Evolutionary conservation across 1,284 basidiomycete genomes (phyloP).

Genomic region (Cutaneotrichosporon mucoides): DNA sequence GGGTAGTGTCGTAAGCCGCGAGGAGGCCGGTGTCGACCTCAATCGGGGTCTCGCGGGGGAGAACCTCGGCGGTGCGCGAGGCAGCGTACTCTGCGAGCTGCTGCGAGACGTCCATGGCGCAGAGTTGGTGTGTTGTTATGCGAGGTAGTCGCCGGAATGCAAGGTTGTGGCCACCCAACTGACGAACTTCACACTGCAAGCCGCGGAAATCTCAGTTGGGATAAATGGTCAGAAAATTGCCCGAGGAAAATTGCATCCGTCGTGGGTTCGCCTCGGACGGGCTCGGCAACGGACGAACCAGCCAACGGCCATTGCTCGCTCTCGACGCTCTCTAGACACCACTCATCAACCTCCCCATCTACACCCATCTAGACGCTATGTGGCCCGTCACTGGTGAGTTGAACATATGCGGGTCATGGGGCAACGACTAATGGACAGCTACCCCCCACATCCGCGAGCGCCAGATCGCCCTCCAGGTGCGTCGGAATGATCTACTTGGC

Average conservation of each 20-base stretch:
- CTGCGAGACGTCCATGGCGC: slow-evolving; percentile 44
- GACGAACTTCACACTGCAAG: not conserved
- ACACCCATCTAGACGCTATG: slow-evolving; percentile 27
- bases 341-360: slow-evolving; percentile 1
- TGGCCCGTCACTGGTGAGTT: slow-evolving; percentile 43
- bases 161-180: slow-evolving; percentile 1
- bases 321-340: slow-evolving; percentile 10
- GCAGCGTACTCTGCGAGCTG: slow-evolving; percentile 39
- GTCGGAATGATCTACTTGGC: slow-evolving; percentile 15
- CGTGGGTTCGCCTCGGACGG: not conserved
- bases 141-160: not conserved
- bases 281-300: not conserved
- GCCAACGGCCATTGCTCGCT: not conserved
- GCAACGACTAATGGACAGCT: slow-evolving; percentile 25
- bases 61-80: slow-evolving; percentile 43
- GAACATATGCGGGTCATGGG: too few relatives aligned
- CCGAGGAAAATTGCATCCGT: not conserved
- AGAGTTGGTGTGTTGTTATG: not conserved
- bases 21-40: slow-evolving; percentile 79
- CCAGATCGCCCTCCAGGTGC: slow-evolving; percentile 45
- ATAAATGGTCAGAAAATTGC: slow-evolving; percentile 13
- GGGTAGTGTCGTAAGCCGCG: slow-evolving; percentile 80
- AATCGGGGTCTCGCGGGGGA: slow-evolving; percentile 75
- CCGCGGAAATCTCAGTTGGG: slow-evolving; percentile 4
- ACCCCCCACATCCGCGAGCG: slow-evolving; percentile 40